Percentiles rank a stretch among this genome's conserved stretches.
These are phyloP conservation scores for Fusarium robinianum DNA, from an alignment of 2,329 filamentous ascomycete genomes.

Conservation along the genomic window DNA sequence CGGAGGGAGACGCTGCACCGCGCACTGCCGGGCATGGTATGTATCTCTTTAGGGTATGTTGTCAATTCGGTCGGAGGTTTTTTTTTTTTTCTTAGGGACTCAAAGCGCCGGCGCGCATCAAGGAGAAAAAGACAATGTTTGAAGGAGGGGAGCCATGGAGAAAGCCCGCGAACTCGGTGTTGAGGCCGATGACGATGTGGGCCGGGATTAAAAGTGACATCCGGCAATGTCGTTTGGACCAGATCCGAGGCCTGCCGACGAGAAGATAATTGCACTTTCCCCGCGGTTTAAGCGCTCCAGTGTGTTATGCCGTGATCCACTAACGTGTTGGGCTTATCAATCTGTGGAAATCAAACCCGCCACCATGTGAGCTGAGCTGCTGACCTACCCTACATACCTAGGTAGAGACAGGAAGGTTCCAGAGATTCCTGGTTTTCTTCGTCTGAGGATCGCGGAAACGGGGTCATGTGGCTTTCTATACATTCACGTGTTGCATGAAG, in stretches of 20 bases:
- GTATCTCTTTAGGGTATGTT: slow-evolving; percentile 8
- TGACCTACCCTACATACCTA: slow-evolving; percentile 30
- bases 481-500: too few relatives aligned
- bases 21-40: slow-evolving; percentile 26
- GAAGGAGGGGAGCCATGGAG: slow-evolving; percentile 22
- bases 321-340: slow-evolving; percentile 25
- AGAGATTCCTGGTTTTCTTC: too few relatives aligned
- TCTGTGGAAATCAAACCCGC: background rate
- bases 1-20: slow-evolving; percentile 26
- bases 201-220: slow-evolving; percentile 35
- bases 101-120: slow-evolving; percentile 12
- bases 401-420: too few relatives aligned
- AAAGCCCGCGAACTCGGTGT: slow-evolving; percentile 34
- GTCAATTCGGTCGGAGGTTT: background rate
- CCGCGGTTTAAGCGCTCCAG: slow-evolving; percentile 31
- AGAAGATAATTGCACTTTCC: too few relatives aligned
- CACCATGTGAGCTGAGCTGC: too few relatives aligned
- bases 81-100: background rate
- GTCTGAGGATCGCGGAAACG: too few relatives aligned
- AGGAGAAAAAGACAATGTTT: slow-evolving; percentile 2
- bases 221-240: slow-evolving; percentile 21
- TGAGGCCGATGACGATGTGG: slow-evolving; percentile 34
- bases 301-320: slow-evolving; percentile 16
- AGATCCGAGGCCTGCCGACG: slow-evolving; percentile 28
- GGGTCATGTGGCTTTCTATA: too few relatives aligned